Evolutionary conservation across 768 basidiomycete genomes (phyloP), one percentile per base, ranked within the genome.

Genomic region (Xerocomellus dryophilus): DNA sequence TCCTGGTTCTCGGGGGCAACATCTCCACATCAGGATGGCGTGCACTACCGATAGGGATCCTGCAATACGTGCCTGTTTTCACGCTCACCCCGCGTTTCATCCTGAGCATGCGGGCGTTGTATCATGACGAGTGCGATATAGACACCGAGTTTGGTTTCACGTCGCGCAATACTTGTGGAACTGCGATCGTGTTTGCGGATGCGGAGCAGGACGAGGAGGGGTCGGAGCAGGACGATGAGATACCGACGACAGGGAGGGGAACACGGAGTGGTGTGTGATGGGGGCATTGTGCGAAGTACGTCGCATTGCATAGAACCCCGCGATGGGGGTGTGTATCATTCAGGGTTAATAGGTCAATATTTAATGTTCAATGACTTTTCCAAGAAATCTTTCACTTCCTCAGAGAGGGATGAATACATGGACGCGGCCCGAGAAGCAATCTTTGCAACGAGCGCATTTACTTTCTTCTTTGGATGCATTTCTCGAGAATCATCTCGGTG

Each of bases 1-100:
- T 53, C 14, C 11, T 53, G 31, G 15, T 9, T 31, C 15, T 27
- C 3, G 31, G 15, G 9, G 38, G 5, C 31, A 18, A 11, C 3
- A 1, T 29, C 23, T 3, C 31, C 17, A 7, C 23, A 9, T 14
- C 40, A 0, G 54, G 34, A 31, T 58, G 44, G 53, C 44, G 12
- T 7, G 6, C 0, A 4, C 1, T 47, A 38, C n/a, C 27, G 9
- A 15, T 46, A 8, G 35, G 27, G 27, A 42, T 20, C 20, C 0
- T 53, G 8, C 4, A 44, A 18, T 50, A 39, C 18, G 49, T 47
- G n/a, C 57, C 57, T 3, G 40, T 51, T 36, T 55, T 47, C 36
- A 51, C 49, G 18, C 53, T 56, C 35, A 11, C 41, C 10, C 57
- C 57, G 5, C 49, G 51, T 8, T 47, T 58, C 40, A 47, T 55